Evolutionary conservation across 495 filamentous ascomycete species (phyloP).

Genomic region (Penicillium waksmanii): DNA sequence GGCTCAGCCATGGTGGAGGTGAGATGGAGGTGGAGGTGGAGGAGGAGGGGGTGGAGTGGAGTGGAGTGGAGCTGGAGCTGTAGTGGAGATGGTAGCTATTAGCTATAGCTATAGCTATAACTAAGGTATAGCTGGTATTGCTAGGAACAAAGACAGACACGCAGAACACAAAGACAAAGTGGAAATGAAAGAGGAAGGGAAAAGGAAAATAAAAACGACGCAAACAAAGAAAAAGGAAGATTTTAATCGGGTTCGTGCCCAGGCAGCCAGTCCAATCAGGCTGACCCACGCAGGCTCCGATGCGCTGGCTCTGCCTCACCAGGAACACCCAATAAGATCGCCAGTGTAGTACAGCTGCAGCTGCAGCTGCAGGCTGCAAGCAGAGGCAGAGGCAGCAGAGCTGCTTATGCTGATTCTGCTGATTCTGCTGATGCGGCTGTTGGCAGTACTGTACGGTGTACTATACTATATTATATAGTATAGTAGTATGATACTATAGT

Average conservation of each 20-base stretch:
- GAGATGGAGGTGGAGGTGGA: conserved; percentile 9
- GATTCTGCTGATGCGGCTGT: too few species aligned
- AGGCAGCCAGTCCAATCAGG: neutral
- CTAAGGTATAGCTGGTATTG: too few species aligned
- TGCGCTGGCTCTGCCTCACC: neutral
- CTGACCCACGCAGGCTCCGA: neutral
- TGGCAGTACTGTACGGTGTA: too few species aligned
- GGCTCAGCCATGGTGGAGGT: conserved; percentile 35
- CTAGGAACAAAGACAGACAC: neutral
- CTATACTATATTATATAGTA: too few species aligned
- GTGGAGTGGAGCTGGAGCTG: conserved; percentile 2
- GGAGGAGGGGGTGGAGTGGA: conserved; percentile 9
- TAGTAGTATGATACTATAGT: too few species aligned
- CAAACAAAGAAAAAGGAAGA: neutral
- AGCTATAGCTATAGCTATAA: too few species aligned
- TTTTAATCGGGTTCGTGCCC: neutral
- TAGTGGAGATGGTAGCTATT: neutral
- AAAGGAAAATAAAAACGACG: neutral
- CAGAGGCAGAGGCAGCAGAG: too few species aligned
- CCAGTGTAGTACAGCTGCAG: too few species aligned
- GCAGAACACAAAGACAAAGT: neutral
- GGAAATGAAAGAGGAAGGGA: neutral
- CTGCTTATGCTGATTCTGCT: too few species aligned
- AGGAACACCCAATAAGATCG: neutral
- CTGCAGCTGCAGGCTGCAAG: too few species aligned